Conservation (phyloP, 106 monocot species). For the Vanilla planifolia region DNA sequence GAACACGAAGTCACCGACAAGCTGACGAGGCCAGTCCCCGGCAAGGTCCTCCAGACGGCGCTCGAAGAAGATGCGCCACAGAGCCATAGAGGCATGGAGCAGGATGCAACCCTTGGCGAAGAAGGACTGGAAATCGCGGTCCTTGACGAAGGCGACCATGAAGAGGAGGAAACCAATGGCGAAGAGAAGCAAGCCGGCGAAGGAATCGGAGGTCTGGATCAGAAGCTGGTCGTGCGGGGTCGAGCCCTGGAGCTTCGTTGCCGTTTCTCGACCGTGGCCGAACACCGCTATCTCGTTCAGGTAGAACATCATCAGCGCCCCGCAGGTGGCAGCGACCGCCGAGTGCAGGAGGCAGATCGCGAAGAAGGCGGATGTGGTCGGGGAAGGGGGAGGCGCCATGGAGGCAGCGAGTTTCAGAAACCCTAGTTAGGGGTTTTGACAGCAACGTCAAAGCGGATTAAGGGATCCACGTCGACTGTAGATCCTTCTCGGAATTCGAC, state of each 20-base stretch:
- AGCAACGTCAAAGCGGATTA: background rate
- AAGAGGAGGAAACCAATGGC: constrained; percentile 76
- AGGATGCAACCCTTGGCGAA: constrained; percentile 87
- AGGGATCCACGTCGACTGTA: too few relatives aligned
- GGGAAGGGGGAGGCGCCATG: background rate
- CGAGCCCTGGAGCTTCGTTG: constrained; percentile 62
- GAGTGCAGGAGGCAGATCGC: constrained; percentile 76
- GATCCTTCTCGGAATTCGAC: too few relatives aligned
- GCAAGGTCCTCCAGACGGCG: constrained; percentile 69
- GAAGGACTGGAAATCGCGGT: constrained; percentile 79
- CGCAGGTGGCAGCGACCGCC: constrained; percentile 52
- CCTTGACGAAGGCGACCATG: constrained; percentile 88
- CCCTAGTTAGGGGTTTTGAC: background rate
- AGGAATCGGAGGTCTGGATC: constrained; percentile 81
- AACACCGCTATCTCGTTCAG: constrained; percentile 53
- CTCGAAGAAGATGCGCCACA: constrained; percentile 83
- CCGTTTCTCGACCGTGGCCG: constrained; percentile 71
- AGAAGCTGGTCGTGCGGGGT: constrained; percentile 88
- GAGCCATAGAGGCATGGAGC: constrained; percentile 62
- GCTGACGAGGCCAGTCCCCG: constrained; percentile 69
- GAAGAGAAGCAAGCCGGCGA: constrained; percentile 81
- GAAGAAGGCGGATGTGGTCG: constrained; percentile 46
- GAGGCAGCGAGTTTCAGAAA: background rate
- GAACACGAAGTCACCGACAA: constrained; percentile 71
- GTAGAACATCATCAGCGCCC: constrained; percentile 88